Base-by-base conservation (phyloP, 2,329 filamentous ascomycete genomes). In the Microsporum ferrugineum region DNA sequence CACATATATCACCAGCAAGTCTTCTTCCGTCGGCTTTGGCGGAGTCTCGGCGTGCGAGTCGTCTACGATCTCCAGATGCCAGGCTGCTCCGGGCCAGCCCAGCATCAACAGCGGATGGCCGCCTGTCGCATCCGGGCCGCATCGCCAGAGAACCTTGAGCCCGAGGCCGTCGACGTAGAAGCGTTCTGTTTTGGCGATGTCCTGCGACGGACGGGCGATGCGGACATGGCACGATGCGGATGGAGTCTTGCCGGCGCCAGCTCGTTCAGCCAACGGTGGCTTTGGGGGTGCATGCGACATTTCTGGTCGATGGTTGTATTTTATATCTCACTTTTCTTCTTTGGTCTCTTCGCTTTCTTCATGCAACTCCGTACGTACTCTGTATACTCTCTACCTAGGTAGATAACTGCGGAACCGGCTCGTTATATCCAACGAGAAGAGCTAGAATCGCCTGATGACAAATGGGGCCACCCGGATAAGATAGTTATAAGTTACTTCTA, bases 21-120 rank as follows among this genome's bases (percentile, higher is more conserved):
- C 77, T 63, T 79, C 77, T 59, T 75, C 68, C 0, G 74, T 76
- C 2, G 76, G 76, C 5, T 73, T 71, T 10, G 65, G 63, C 27
- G 61, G 57, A 12, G 57, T 59, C 5, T 64, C 60, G 33, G 68
- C 67, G 2, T 72, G 73, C 3, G 67, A 71, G 1, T 71, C 65
- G 60, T 77, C 72, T 0, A 75, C 78, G 61, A 79, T 76, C 64
- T 79, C 77, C 17, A 79, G 70, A 62, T 79, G 77, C 64, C 76
- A 78, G 0, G 69, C 69, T 2, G 70, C 70, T 5, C 63, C 65
- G 4, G 68, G 67, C 61, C 74, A 71, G 14, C 76, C 76, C 6
- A 79, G 69, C 73, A 78, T 75, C 7, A 77, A 10, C 73, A 76
- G 63, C 74, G 73, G 59, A 76, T 78, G 5, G 70, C 63, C 66